These are phyloP conservation scores for Leishmania arabica DNA, from an alignment of 208 protist species.

Conservation along the genomic window DNA sequence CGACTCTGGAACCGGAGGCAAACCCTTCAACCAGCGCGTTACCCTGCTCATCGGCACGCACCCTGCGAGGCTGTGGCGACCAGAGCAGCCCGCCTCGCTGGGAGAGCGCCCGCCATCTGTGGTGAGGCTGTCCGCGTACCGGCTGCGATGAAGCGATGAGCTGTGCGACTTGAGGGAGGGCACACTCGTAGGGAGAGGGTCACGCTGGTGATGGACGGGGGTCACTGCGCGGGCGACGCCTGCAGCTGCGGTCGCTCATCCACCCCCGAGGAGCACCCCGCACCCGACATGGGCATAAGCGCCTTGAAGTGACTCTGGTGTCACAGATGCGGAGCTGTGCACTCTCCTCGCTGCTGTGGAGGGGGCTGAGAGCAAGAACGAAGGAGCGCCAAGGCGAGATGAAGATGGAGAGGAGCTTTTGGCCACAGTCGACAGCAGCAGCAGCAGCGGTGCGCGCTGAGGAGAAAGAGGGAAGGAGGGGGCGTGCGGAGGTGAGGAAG, in stretches of 20 bases:
- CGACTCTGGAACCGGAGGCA: conserved; percentile 34
- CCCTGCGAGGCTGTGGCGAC: conserved; percentile 29
- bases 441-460: no score
- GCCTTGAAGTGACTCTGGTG: background rate
- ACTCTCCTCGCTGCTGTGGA: background rate
- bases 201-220: conserved; percentile 12
- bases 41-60: conserved; percentile 40
- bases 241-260: conserved; percentile 15
- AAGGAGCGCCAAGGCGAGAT: background rate
- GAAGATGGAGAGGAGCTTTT: background rate
- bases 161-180: conserved; percentile 30
- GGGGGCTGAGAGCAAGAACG: background rate
- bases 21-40: conserved; percentile 24
- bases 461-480: background rate
- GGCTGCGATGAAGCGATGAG: background rate
- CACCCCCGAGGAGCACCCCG: conserved; percentile 29
- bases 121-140: conserved; percentile 16
- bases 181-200: conserved; percentile 42
- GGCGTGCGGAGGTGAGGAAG: background rate
- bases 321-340: background rate
- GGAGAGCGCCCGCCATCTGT: conserved; percentile 2
- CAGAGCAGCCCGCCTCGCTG: conserved; percentile 17
- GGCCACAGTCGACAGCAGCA: background rate
- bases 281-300: conserved; percentile 26
- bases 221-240: conserved; percentile 1